Percentiles rank a stretch among this genome's conserved stretches.
Evolutionary conservation across 306 rosid genomes (phyloP).

Genomic region (Dryas drummondii): DNA sequence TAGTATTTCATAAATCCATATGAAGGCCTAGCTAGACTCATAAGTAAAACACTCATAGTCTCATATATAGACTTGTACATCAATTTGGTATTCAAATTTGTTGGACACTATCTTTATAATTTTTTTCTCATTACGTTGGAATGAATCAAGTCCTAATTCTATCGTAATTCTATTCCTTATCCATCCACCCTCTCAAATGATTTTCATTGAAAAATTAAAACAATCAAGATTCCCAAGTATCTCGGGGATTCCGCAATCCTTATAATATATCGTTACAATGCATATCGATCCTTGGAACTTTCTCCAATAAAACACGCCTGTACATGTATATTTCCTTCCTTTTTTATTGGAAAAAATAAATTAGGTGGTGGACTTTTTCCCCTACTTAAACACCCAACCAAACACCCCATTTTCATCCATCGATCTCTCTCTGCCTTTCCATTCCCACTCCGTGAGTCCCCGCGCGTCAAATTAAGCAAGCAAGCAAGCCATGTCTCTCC

Average conservation of each 20-base stretch:
- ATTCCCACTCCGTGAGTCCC: no score
- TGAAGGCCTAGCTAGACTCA: no score
- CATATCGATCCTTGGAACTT: background rate
- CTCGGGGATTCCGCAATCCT: slow-evolving; percentile 6
- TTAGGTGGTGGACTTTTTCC: background rate
- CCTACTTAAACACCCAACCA: background rate
- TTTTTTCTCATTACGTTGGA: no score
- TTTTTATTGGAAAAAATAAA: background rate
- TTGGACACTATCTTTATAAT: no score
- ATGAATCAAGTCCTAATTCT: no score
- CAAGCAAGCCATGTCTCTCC: slow-evolving; percentile 42
- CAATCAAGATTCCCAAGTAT: background rate
- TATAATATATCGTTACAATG: background rate
- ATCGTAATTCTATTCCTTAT: no score
- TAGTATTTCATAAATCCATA: no score
- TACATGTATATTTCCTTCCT: background rate
- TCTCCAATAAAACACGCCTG: background rate
- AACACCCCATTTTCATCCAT: background rate
- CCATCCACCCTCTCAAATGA: no score
- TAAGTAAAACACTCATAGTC: no score
- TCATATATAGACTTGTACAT: no score
- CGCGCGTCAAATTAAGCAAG: background rate
- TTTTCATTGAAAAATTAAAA: no score
- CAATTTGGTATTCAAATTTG: no score
- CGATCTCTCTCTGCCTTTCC: background rate